phyloP scores from a whole-genome alignment of 1,284 basidiomycete genomes.

The Naganishia albida region DNA sequence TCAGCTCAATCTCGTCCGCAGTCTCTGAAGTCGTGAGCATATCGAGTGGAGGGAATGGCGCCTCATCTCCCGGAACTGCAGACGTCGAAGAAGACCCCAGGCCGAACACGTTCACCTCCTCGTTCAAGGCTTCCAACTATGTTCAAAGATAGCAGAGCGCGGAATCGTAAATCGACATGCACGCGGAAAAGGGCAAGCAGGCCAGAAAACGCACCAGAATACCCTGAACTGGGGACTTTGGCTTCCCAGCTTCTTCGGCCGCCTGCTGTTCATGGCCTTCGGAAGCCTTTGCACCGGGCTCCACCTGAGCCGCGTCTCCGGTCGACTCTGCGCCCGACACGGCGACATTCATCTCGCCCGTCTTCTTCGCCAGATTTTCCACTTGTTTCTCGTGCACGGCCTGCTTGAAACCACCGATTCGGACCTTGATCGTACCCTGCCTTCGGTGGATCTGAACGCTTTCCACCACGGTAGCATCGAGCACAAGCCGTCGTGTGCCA shows the following conservation, averaged over 20 bases:
- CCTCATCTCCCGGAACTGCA: slow-evolving; percentile 1
- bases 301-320: neutral
- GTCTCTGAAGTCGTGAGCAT: slow-evolving; percentile 19
- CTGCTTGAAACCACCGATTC: slow-evolving; percentile 52
- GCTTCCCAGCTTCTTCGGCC: slow-evolving; percentile 32
- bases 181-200: slow-evolving; percentile 44
- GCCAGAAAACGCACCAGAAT: slow-evolving; percentile 48
- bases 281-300: slow-evolving; percentile 12
- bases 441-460: slow-evolving; percentile 75
- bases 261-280: slow-evolving; percentile 29
- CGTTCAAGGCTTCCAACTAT: slow-evolving; percentile 52
- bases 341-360: slow-evolving; percentile 32
- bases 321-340: slow-evolving; percentile 6
- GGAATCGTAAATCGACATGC: slow-evolving; percentile 22
- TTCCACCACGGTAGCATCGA: slow-evolving; percentile 84
- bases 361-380: slow-evolving; percentile 32
- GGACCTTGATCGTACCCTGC: slow-evolving; percentile 82
- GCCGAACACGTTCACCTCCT: slow-evolving; percentile 48
- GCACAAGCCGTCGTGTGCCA: slow-evolving; percentile 77
- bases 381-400: slow-evolving; percentile 30
- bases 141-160: slow-evolving; percentile 12
- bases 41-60: slow-evolving; percentile 40
- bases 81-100: slow-evolving; percentile 27
- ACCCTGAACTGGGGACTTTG: slow-evolving; percentile 43
- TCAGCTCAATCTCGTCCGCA: slow-evolving; percentile 45